phyloP scores from a whole-genome alignment of 2,329 filamentous ascomycete genomes.

The Botrytis porri region DNA sequence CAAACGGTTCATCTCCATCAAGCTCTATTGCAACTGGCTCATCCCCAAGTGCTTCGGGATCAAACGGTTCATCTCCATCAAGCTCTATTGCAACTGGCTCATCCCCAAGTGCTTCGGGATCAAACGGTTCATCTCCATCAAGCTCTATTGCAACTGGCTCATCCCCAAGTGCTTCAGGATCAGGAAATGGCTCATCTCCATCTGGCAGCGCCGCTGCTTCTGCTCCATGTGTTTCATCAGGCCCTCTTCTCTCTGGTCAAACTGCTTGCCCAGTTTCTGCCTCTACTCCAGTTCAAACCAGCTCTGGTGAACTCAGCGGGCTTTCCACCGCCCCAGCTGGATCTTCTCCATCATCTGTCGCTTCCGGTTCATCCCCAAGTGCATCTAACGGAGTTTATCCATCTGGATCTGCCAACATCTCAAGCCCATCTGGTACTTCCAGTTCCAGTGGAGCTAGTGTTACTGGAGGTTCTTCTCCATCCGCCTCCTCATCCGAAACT shows the following conservation, averaged over 20 bases:
- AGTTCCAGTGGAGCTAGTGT: background rate
- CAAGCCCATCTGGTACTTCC: background rate
- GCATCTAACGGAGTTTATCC: background rate
- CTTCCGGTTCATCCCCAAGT: background rate
- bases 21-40: background rate
- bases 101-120: background rate
- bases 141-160: no score
- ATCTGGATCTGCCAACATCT: background rate
- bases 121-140: background rate
- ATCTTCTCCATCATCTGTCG: background rate
- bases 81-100: no score
- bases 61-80: no score
- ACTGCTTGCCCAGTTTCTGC: background rate
- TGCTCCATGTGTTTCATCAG: background rate
- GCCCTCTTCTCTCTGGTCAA: background rate
- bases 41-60: background rate
- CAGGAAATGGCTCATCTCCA: background rate
- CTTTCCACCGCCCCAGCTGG: background rate
- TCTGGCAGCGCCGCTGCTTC: background rate
- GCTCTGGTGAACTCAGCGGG: background rate
- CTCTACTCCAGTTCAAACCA: background rate
- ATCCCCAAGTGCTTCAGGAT: background rate
- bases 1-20: background rate
- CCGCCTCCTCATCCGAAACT: background rate
- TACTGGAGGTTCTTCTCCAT: background rate